Base-by-base conservation (phyloP, 2,329 filamentous ascomycete genomes). In the Mollisiaceae sp. region DNA sequence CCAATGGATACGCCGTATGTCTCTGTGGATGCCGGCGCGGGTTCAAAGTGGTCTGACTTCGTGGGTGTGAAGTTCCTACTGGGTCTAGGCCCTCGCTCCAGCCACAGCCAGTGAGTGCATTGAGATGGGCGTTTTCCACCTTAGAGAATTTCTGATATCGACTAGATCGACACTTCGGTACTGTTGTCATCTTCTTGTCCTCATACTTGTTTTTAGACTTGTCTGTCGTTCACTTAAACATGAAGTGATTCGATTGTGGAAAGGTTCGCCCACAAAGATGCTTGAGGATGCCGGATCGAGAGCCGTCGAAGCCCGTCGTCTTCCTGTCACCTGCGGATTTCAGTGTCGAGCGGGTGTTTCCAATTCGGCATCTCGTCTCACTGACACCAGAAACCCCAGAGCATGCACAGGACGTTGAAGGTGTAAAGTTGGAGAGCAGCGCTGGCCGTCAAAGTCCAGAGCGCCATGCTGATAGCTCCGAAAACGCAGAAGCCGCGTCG, bases 331-430 rank as follows among this genome's bases (percentile, higher is more conserved):
- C 65, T 43, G 61, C 64, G n/a, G 66, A 69, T 11, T 68, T 73
- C 32, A 55, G 36, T 5, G 62, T 70, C 18, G 72, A 72, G 35
- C 69, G 72, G 4, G 65, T 73, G 8, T 73, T 72, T 60, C 72
- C 72, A 6, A 73, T 73, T 50, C 69, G 72, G 22, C 70, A 70
- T 64, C 59, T 72, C 22, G 39, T 70, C 15, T 35, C 24, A 27
- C 47, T 15, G 24, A 35, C 41, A 9, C 39, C 52, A 45, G 20
- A 54, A 47, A 52, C 47, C 4, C 14, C 27, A 55, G n/a, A 18
- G 14, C 4, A 27, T 32, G n/a, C 12, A 4, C 6, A 57, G 12
- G 35, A 22, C 22, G n/a, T 57, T 11, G 32, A 57, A 36, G 18
- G 20, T n/a, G 35, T 8, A 36, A 57, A 41, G 20, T 20, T 20